Evolutionary conservation across 805 yeast species (phyloP).

Genomic region (Metschnikowia hibisci): DNA sequence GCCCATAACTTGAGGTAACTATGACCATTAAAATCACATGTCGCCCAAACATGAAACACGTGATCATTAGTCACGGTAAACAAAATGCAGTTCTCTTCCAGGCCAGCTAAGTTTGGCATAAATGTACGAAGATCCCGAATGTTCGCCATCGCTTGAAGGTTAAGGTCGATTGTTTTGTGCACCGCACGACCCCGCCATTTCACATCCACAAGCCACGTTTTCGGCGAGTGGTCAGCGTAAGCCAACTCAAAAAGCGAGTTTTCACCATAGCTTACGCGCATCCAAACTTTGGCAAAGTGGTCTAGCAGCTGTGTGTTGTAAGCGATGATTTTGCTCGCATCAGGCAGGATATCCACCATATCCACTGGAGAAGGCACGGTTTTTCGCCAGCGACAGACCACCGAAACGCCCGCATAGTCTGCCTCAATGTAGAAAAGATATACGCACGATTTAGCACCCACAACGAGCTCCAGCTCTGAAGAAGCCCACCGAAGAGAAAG

Average conservation of each 20-base stretch:
- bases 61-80: conserved; percentile 64
- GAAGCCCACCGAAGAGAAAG: conserved; percentile 53
- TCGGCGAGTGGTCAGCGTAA: conserved; percentile 58
- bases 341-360: conserved; percentile 57
- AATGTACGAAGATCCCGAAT: conserved; percentile 33
- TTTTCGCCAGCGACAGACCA: conserved; percentile 42
- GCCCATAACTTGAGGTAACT: conserved; percentile 59
- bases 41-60: conserved; percentile 64
- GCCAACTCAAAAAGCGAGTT: conserved; percentile 59
- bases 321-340: conserved; percentile 61
- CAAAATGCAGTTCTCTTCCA: conserved; percentile 37
- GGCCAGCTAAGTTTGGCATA: conserved; percentile 30
- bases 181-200: conserved; percentile 24
- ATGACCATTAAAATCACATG: conserved; percentile 57
- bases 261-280: conserved; percentile 64
- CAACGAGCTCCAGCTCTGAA: conserved; percentile 49
- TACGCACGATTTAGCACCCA: conserved; percentile 52
- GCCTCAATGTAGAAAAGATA: conserved; percentile 51
- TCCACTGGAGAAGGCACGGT: conserved; percentile 60
- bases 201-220: conserved; percentile 46
- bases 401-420: conserved; percentile 41
- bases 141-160: conserved; percentile 26
- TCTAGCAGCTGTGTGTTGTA: conserved; percentile 57
- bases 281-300: conserved; percentile 72
- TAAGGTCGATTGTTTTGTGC: conserved; percentile 33